Evolutionary conservation across 306 rosid species (phyloP).

Genomic region (Lathyrus aphaca): DNA sequence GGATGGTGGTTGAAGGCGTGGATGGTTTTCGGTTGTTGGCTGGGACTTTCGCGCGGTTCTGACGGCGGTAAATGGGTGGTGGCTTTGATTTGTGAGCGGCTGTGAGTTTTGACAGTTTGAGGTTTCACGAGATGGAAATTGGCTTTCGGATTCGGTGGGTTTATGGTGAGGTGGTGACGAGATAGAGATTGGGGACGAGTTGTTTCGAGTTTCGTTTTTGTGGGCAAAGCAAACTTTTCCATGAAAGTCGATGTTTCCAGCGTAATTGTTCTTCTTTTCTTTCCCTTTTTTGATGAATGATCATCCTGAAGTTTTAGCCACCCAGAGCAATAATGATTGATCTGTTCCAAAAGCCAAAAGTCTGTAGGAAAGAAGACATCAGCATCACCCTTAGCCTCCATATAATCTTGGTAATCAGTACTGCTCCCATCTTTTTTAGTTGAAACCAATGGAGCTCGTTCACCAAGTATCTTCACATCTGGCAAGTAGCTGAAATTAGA

Average conservation of each 20-base stretch:
- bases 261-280: slow-evolving; percentile 81
- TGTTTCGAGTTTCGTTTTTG: too few relatives aligned
- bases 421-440: slow-evolving; percentile 88
- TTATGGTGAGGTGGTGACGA: too few relatives aligned
- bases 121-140: too few relatives aligned
- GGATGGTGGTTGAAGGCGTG: too few relatives aligned
- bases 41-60: too few relatives aligned
- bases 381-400: slow-evolving; percentile 95
- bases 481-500: slow-evolving; percentile 93
- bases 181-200: too few relatives aligned
- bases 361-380: slow-evolving; percentile 96
- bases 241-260: slow-evolving; percentile 94
- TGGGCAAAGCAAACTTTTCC: slow-evolving; percentile 95
- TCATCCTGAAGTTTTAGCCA: slow-evolving; percentile 60
- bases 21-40: too few relatives aligned
- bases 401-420: slow-evolving; percentile 73
- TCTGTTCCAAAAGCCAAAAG: slow-evolving; percentile 80
- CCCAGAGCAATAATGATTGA: slow-evolving; percentile 93
- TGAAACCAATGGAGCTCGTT: slow-evolving; percentile 95
- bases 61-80: too few relatives aligned
- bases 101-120: too few relatives aligned
- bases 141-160: too few relatives aligned
- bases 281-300: slow-evolving; percentile 65
- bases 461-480: slow-evolving; percentile 85
- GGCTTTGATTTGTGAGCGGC: too few relatives aligned